Evolutionary conservation across 106 monocot genomes (phyloP), one percentile per base, ranked within the genome.

Genomic region (Alisma plantagoaquatica): DNA sequence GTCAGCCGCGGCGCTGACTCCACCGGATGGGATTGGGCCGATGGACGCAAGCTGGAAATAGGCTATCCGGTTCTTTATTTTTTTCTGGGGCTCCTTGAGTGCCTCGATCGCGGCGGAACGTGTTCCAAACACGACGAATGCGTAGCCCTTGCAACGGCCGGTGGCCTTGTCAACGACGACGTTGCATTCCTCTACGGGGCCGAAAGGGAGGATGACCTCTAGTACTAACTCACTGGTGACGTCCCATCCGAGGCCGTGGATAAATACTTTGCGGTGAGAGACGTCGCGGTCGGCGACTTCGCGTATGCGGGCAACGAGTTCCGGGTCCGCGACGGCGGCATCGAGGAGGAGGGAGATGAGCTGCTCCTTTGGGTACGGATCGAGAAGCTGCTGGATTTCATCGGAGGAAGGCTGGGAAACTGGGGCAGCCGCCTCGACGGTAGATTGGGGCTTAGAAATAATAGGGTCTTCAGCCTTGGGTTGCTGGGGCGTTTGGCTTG

Each of bases 231-330:
- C 65, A 6, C 29, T 11, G 10, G 65, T 56, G 53, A 20, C 29
- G 20, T 65, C 65, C 54, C 43, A 55, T 8, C 30, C 12, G 15
- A 65, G 65, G 31, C 55, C 45, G 43, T 55, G 53, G 31, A 65
- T 27, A 27, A 65, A 65, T 12, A 65, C 22, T 23, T 55, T 65
- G 21, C 65, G 43, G 43, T 65, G 65, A 21, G 65, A 65, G 38
- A 65, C 55, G 21, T 55, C 65, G 43, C 27, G 42, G 15, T 65
- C 65, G 43, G 65, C 65, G 20, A 43, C 31, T 4, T 3, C 20
- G 5, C 30, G 29, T 29, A 65, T 65, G 9, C 45, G 31, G 44
- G 65, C 24, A 22, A 55, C 44, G 55, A 65, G 52, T 8, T 16
- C 19, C 4, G 54, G 4, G 23, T 54, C 29, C 9, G 42, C 10